Evolutionary conservation across 192 early-diverging fungal species (phyloP), one percentile per base, ranked within the genome.

Genomic region (Coemansia sp.): DNA sequence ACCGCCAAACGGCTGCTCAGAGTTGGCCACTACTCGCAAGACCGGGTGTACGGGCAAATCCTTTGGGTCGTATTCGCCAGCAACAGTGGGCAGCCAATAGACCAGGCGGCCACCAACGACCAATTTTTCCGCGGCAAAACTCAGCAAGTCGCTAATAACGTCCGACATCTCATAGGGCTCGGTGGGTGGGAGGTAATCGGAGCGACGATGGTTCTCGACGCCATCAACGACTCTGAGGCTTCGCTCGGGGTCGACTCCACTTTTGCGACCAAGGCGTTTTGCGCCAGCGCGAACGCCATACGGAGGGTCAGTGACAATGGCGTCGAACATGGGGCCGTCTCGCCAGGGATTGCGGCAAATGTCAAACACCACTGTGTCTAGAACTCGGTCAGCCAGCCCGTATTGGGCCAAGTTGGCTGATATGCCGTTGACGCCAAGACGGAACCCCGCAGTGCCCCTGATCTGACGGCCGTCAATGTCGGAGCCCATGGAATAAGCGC

Each of bases 381-480:
- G 57, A 4, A 99, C 91, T 12, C 86, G 82, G 7, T 75, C 80
- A 6, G 72, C 75, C 7, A 96, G 62, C 16, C 86, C 70, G 75
- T 99, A 99, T 70, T 99, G 97, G 58, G 75, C 82, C 28, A 90
- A 72, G 62, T 99, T 99, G n/a, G 91, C 84, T 18, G 79, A 75
- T 57, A 94, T 86, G 48, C 85, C 83, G n/a, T 71, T 45, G 28
- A 80, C 72, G 34, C 71, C 73, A 10, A 59, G 55, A 3, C 63
- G 63, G 61, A 71, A 75, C 10, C 69, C 80, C 1, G 73, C 75
- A 47, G 93, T 93, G 7, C 97, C 97, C 20, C 97, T 83, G 48
- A 99, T 97, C 82, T 99, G 95, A 47, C 95, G 87, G 14, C 97
- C 97, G 66, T 99, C 95, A 69, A 99, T 99, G 84, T 99, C 97